Evolutionary conservation across 352 stramenopile genomes (phyloP), one percentile per base, ranked within the genome.

Genomic region (Thraustotheca clavata): DNA sequence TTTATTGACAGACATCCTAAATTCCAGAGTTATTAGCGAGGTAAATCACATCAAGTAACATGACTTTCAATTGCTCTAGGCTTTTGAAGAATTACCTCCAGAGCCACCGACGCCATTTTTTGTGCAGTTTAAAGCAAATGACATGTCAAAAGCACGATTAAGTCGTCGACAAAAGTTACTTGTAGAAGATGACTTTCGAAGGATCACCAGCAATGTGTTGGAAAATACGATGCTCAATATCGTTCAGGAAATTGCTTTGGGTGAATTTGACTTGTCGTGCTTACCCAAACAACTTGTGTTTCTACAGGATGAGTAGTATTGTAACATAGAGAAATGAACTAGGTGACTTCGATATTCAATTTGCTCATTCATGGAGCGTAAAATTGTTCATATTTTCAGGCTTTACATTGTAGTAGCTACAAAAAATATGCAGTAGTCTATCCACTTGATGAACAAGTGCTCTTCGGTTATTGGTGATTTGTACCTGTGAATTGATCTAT

Each of bases 221-320:
- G 84, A 93, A 47, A 93, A 93, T 68, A 88, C 84, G 1, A 76
- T 91, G 39, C 74, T 82, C 55, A 91, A 91, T 68, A 73, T 91
- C 40, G 68, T 93, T 22, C 84, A 93, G 61, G 84, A 93, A 55
- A 79, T 93, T 31, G 89, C 89, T 69, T 76, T 89, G 61, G 76
- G 79, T 9, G 84, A 90, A 46, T 57, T 93, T 29, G 80, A 88
- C 39, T 54, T 91, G 26, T 48, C 76, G 0, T 90, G 80, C 49
- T 71, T 93, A 18, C 79, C 82, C 3, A 76, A 79, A 26, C 48
- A 63, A 33, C 35, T 60, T 18, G 49, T 63, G 12, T 69, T 69
- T 61, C 43, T 34, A 8, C 41, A 35, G 18, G n/a, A n/a, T n/a
- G 43, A 52, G 11, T 11, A n/a, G 39, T 47, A n/a, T n/a, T n/a